A percentile compares a stretch with the other conserved stretches of the same genome.
phyloP scores from a whole-genome alignment of 2,329 filamentous ascomycete species.

The Thielaviopsis ethacetica region DNA sequence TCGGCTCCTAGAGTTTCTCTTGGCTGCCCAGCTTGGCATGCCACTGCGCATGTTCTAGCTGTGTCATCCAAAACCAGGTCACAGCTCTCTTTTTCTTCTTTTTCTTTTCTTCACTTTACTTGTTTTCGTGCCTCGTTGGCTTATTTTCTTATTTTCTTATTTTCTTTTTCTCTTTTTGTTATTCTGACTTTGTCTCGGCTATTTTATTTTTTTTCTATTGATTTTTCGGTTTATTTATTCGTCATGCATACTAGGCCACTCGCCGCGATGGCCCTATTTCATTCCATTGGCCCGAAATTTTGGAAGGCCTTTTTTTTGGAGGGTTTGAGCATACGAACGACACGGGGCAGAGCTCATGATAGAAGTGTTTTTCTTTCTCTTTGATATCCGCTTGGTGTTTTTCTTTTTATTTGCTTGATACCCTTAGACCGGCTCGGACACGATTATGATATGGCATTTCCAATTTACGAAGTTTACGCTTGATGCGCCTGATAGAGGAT shows the following conservation, averaged over 20 bases:
- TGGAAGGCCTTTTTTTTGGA: not conserved
- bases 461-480: constrained; percentile 12
- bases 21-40: not conserved
- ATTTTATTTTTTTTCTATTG: not conserved
- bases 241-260: not conserved
- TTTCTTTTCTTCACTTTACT: constrained; percentile 18
- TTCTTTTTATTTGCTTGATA: constrained; percentile 15
- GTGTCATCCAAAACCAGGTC: constrained; percentile 2
- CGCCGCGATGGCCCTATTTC: not conserved
- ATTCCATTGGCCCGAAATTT: not conserved
- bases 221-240: not conserved
- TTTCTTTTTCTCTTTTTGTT: constrained; percentile 7
- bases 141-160: constrained; percentile 4
- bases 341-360: constrained; percentile 12
- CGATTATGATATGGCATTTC: constrained; percentile 13
- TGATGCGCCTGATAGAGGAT: constrained; percentile 13
- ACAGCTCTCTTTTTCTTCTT: constrained; percentile 9
- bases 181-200: not conserved
- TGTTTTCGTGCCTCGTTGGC: constrained; percentile 5
- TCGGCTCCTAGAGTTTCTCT: not conserved
- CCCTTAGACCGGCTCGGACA: constrained; percentile 17
- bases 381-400: constrained; percentile 14
- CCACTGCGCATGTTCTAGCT: constrained; percentile 11
- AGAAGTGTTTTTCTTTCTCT: constrained; percentile 15
- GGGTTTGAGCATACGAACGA: constrained; percentile 20